Evolutionary conservation across 1,284 basidiomycete genomes (phyloP).

Genomic region (Sporisorium iseilematis-ciliati): DNA sequence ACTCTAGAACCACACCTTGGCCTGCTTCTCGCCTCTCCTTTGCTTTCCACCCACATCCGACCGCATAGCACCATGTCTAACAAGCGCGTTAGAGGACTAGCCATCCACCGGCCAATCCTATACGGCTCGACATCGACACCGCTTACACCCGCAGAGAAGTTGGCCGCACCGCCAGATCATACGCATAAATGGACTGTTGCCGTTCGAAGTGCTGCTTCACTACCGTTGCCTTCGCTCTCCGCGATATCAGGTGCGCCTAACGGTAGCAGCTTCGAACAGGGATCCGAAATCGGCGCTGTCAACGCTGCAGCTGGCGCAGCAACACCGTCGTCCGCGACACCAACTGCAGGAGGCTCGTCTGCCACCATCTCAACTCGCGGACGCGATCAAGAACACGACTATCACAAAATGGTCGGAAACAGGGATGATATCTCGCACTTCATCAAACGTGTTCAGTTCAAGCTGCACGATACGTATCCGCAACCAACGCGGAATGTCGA

Average conservation of each 20-base stretch:
- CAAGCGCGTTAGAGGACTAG: slow-evolving; percentile 74
- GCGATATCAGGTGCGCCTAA: slow-evolving; percentile 33
- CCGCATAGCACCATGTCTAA: slow-evolving; percentile 34
- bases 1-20: not conserved
- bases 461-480: slow-evolving; percentile 95
- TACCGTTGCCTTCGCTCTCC: slow-evolving; percentile 70
- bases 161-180: slow-evolving; percentile 77
- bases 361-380: slow-evolving; percentile 58
- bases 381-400: slow-evolving; percentile 63
- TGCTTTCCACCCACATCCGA: not conserved
- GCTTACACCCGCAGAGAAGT: slow-evolving; percentile 81
- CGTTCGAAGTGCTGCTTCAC: slow-evolving; percentile 76
- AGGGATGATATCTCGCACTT: slow-evolving; percentile 69
- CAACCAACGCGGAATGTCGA: slow-evolving; percentile 90
- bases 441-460: slow-evolving; percentile 91
- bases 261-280: slow-evolving; percentile 29
- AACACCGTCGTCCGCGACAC: slow-evolving; percentile 1
- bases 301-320: slow-evolving; percentile 24
- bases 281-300: slow-evolving; percentile 37
- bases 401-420: slow-evolving; percentile 67
- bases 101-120: slow-evolving; percentile 89
- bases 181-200: slow-evolving; percentile 98
- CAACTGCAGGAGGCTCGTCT: slow-evolving; percentile 16
- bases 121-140: slow-evolving; percentile 95
- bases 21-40: not conserved